A percentile compares a stretch with the other conserved stretches of the same genome.
These are phyloP conservation scores for Nicotiana attenuata DNA, from an alignment of 257 asterid species.

Conservation along the genomic window DNA sequence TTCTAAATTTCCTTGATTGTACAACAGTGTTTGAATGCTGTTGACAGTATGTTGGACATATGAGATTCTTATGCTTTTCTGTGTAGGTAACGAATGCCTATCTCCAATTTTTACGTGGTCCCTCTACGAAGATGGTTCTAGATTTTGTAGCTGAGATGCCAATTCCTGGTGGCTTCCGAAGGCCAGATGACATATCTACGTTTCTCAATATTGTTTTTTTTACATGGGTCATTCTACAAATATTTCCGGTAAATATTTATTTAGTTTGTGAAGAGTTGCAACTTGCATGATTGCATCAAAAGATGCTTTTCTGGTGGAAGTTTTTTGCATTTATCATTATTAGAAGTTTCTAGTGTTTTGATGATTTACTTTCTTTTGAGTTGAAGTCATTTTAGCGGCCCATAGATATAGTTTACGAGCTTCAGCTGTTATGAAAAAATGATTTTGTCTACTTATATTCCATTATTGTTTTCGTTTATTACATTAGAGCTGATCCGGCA, in stretches of 20 bases:
- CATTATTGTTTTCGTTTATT: not conserved
- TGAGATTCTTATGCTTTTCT: not conserved
- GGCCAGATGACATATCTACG: conserved; percentile 8
- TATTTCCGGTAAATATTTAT: conserved; percentile 36
- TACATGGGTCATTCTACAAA: conserved; percentile 32
- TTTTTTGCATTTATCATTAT: not conserved
- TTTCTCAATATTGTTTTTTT: conserved; percentile 5
- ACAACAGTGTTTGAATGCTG: not conserved
- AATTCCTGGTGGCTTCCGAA: not conserved
- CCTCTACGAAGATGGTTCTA: conserved; percentile 23
- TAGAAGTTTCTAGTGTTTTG: not conserved
- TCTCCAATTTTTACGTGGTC: conserved; percentile 30
- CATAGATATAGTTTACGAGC: not conserved
- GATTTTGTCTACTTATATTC: not conserved
- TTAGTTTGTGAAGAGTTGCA: not conserved
- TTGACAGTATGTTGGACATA: not conserved
- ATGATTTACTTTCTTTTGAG: not conserved
- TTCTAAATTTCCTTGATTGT: not conserved
- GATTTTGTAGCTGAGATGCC: conserved; percentile 39
- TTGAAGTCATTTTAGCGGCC: not conserved
- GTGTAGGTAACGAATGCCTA: conserved; percentile 36
- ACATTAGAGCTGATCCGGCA: not conserved
- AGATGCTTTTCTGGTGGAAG: not conserved
- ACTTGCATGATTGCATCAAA: not conserved
- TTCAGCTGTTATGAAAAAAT: not conserved